Percentiles rank a stretch among this genome's conserved stretches.
These are phyloP conservation scores for Termitomyces sp. DNA, from an alignment of 768 basidiomycete species.

Conservation along the genomic window DNA sequence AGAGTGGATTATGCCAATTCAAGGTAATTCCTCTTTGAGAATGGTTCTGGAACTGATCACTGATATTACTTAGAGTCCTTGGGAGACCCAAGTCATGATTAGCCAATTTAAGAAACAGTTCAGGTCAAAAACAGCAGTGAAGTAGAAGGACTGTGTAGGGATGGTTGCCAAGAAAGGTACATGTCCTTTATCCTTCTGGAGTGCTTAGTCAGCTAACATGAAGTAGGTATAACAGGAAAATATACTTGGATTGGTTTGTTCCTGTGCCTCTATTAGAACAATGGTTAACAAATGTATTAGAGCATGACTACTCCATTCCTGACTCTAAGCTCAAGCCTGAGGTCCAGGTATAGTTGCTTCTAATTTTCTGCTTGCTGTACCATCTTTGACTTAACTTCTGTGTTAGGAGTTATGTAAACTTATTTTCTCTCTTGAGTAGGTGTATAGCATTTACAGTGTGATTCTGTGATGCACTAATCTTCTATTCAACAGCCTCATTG, in stretches of 20 bases:
- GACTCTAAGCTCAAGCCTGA: slow-evolving; percentile 40
- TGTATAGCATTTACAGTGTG: neutral
- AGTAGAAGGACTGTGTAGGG: slow-evolving; percentile 48
- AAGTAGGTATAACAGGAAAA: slow-evolving; percentile 43
- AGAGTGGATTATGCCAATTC: slow-evolving; percentile 43
- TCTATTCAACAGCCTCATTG: slow-evolving; percentile 38
- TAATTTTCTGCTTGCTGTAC: neutral
- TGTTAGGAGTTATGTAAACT: slow-evolving; percentile 42
- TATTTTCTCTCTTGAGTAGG: slow-evolving; percentile 49
- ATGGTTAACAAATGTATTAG: slow-evolving; percentile 19
- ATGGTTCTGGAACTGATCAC: neutral
- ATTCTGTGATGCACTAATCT: neutral
- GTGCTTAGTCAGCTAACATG: neutral
- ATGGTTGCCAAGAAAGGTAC: slow-evolving; percentile 51
- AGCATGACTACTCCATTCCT: slow-evolving; percentile 53
- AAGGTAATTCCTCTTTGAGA: slow-evolving; percentile 32
- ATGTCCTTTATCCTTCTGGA: neutral
- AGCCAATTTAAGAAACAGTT: slow-evolving; percentile 61
- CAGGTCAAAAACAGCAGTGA: slow-evolving; percentile 45
- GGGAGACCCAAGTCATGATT: slow-evolving; percentile 32
- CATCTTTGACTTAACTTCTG: neutral
- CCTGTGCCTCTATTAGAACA: neutral
- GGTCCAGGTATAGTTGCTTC: slow-evolving; percentile 35
- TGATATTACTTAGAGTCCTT: slow-evolving; percentile 41
- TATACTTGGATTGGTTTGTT: slow-evolving; percentile 54